Base-by-base conservation (phyloP, 352 stramenopile genomes). In the Phytopythium mirpurense region DNA sequence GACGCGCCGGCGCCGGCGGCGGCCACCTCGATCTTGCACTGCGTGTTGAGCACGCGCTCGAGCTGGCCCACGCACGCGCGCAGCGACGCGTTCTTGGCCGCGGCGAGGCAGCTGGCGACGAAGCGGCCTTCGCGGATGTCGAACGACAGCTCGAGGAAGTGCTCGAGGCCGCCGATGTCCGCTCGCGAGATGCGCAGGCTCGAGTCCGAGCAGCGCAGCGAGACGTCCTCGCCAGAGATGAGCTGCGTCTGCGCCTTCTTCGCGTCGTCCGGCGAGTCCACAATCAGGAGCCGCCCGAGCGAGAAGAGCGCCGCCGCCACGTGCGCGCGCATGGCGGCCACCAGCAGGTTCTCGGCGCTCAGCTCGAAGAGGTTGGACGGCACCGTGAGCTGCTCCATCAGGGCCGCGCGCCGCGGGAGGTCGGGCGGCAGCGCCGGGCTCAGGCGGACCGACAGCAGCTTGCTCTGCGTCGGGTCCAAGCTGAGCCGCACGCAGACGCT, bases 101-200 rank as follows among this genome's bases (percentile, higher is more conserved):
- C 73, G 16, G 79, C 77, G 15, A 88, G 77, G 44, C 76, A 88
- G 42, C 71, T 81, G 27, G 79, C 78, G 34, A 83, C 72, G 58
- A 90, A 93, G 12, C 64, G 62, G 6, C 80, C 83, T 32, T 88
- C 70, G 16, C 81, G 78, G 58, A 91, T 76, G 45, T 93, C 80
- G 58, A 93, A 93, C 21, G 78, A 83, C n/a, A 93, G 59, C 42
- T 88, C 76, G 18, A 93, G 47, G 57, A 84, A 88, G 54, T 91
- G 74, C 50, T 87, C 67, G 37, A 93, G 57, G 23, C 83, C 83
- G 5, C 78, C 78, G 68, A 90, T 90, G 56, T 93, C 83, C 6
- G 77, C 67, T 6, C 83, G 70, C 2, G 77, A 67, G 9, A 93
- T 68, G 18, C 69, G 76, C 23, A 93, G 69, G 54, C 74, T 88